Conservation (phyloP, 2,329 filamentous ascomycete genomes). For the Sporothrix humicola region DNA sequence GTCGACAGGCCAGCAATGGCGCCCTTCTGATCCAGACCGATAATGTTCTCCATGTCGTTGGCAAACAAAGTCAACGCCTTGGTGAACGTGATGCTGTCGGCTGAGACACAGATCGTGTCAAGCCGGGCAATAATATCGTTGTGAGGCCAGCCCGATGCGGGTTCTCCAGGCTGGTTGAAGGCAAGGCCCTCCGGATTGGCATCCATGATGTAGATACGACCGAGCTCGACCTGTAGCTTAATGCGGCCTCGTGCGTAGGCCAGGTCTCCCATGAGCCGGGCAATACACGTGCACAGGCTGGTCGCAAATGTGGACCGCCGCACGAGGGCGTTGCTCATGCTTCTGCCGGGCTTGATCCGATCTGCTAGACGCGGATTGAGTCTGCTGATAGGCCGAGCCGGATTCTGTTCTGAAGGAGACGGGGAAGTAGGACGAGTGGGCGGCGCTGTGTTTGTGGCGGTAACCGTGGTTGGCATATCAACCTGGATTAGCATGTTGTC, state of each 20-base stretch:
- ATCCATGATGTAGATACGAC: conserved; percentile 41
- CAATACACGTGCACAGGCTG: conserved; percentile 32
- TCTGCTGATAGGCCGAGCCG: no score
- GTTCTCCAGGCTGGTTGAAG: conserved; percentile 37
- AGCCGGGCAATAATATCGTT: conserved; percentile 35
- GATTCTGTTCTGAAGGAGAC: neutral
- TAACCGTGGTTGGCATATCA: neutral
- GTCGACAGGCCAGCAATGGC: neutral
- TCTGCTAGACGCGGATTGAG: no score
- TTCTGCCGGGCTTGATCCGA: no score
- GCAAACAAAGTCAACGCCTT: conserved; percentile 42
- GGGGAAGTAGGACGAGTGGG: neutral
- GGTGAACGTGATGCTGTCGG: conserved; percentile 41
- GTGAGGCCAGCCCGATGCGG: conserved; percentile 40
- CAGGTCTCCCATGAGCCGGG: conserved; percentile 35
- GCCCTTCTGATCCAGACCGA: conserved; percentile 10
- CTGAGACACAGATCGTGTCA: conserved; percentile 33
- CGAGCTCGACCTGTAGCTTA: conserved; percentile 42
- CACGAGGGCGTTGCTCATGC: conserved; percentile 28
- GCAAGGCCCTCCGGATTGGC: conserved; percentile 39
- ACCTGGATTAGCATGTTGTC: neutral
- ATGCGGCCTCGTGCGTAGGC: conserved; percentile 40
- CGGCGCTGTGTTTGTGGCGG: neutral
- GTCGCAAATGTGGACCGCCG: conserved; percentile 28
- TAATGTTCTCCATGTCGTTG: conserved; percentile 36